A percentile compares a stretch with the other conserved stretches of the same genome.
Conservation (phyloP, 2,329 filamentous ascomycete genomes). For the Talaromyces sp. region DNA sequence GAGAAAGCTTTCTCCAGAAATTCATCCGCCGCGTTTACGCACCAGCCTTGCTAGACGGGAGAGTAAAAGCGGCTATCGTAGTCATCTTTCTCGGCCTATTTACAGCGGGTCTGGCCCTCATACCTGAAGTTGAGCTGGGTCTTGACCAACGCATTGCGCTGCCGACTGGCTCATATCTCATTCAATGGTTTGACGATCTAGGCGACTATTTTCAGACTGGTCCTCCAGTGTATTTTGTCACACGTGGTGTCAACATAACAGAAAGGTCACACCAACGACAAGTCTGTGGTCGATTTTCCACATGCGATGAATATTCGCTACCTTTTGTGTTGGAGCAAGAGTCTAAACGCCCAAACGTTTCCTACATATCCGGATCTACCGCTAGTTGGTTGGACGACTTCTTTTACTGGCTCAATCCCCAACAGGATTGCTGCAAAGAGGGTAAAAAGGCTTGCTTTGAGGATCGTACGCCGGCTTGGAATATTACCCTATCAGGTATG, state of each 20-base stretch:
- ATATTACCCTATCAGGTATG: conserved; percentile 84
- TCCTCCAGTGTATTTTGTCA: conserved; percentile 94
- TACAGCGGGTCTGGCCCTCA: conserved; percentile 74
- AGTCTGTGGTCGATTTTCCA: conserved; percentile 85
- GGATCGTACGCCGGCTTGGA: conserved; percentile 75
- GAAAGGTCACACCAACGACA: conserved; percentile 72
- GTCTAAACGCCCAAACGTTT: conserved; percentile 80
- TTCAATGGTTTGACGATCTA: conserved; percentile 93
- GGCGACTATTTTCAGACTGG: conserved; percentile 89
- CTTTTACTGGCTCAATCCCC: conserved; percentile 92
- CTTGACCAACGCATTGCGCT: conserved; percentile 93
- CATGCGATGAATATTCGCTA: conserved; percentile 77
- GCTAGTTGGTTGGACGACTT: conserved; percentile 98
- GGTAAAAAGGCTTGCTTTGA: conserved; percentile 72
- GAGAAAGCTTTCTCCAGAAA: conserved; percentile 76
- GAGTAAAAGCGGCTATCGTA: conserved; percentile 71
- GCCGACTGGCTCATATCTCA: conserved; percentile 88
- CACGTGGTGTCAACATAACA: conserved; percentile 74
- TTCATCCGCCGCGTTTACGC: conserved; percentile 92
- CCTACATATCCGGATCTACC: conserved; percentile 80
- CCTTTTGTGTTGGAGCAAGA: conserved; percentile 91
- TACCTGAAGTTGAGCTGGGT: conserved; percentile 80
- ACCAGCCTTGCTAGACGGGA: conserved; percentile 72
- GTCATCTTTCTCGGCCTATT: conserved; percentile 83
- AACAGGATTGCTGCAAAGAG: conserved; percentile 72